Base-by-base conservation (phyloP, 768 basidiomycete species). In the Crucibulum laeve region DNA sequence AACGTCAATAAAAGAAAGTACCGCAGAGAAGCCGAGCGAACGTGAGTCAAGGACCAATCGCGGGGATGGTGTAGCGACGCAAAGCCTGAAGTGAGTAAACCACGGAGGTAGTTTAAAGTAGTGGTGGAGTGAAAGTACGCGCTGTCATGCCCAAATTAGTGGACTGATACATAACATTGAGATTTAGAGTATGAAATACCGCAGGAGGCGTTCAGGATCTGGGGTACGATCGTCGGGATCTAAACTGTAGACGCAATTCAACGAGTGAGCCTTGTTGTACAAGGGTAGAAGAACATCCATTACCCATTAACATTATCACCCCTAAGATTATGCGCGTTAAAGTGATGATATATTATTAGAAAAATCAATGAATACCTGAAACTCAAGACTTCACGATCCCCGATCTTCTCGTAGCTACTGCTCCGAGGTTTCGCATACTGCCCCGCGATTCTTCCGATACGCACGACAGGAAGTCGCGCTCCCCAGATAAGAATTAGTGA, bases 281-380 rank as follows among this genome's bases (percentile, higher is more conserved):
- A 15, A 23, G 13, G 13, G 11, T 2, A 32, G 25, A 15, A 17
- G n/a, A n/a, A 19, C 5, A 36, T n/a, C 11, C 54, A 77, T 47
- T 61, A 84, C 80, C 93, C 91, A 54, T 99, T 98, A 35, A 99
- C 84, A 55, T 95, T 98, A 67, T 99, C 95, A 11, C 96, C 96
- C 52, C 95, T 92, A 56, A 37, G 24, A 44, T 34, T 24, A 38
- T 24, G 23, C 13, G 17, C 49, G 37, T 26, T 30, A 17, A 42
- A 34, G 23, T 24, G 17, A 26, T 45, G 14, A n/a, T 25, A 44
- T 47, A 17, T 40, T 32, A 32, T 38, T 19, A 34, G 25, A 40
- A 21, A 38, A 38, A 19, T 42, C 5, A 23, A 25, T n/a, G 62
- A 77, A 14, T 44, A 89, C 91, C 91, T 76, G 63, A 97, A 98